Evolutionary conservation across 2,329 filamentous ascomycete species (phyloP), one percentile per base, ranked within the genome.

Genomic region (Paramyrothecium roridum): DNA sequence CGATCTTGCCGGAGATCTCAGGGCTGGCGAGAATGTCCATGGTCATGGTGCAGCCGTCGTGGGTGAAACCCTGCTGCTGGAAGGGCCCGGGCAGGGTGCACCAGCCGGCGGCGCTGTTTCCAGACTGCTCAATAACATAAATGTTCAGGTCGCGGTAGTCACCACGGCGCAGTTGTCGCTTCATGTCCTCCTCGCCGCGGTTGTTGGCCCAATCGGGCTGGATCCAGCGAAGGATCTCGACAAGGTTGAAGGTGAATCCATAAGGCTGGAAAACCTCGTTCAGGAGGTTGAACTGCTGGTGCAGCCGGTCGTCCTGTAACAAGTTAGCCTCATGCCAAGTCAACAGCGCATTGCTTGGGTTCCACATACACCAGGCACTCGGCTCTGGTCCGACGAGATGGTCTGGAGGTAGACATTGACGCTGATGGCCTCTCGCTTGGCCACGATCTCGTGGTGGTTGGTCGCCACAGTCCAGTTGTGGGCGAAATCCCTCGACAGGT

Each of bases 41-140:
- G 21, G 68, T 66, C 34, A 78, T 67, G 40, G 69, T 66, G 62
- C 77, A 79, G 22, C 74, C 74, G 48, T 76, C 74, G 0, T 58
- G 57, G 59, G 70, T 68, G 59, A 76, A 75, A 0, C 34, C 37
- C n/a, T 52, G 3, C 22, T 11, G 2, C 57, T 61, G 1, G 0
- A 50, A 57, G 40, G 66, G 56, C 20, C 57, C 64, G 8, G 78
- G 77, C 66, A 77, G 77, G 65, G 74, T 74, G 69, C 76, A 78
- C 64, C 76, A 78, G n/a, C 78, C 78, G 2, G 61, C 59, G 50
- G 59, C 60, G 1, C 48, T 16, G 11, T 23, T n/a, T 33, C 48
- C 17, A 7, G 17, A 26, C 16, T 33, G 48, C 13, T 50, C 48
- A 8, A 50, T 19, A 22, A 23, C 8, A 17, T 50, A 50, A 10